These are phyloP conservation scores for Geotrichum restrictum DNA, from an alignment of 1,139 yeast genomes.

Conservation along the genomic window DNA sequence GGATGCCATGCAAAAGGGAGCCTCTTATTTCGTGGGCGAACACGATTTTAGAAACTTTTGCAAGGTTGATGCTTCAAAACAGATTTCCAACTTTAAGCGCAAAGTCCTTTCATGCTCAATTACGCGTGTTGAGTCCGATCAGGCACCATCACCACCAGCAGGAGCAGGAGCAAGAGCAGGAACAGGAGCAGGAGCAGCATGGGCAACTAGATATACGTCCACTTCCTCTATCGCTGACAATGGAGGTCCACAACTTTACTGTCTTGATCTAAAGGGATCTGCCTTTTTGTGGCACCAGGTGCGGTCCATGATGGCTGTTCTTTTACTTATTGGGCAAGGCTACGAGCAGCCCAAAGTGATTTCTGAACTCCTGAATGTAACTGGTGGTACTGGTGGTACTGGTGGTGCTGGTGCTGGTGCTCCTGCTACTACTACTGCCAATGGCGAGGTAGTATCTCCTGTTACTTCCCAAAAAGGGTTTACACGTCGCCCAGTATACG, in stretches of 20 bases:
- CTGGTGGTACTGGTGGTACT: too few relatives aligned
- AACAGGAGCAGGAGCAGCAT: too few relatives aligned
- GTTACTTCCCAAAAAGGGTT: constrained; percentile 37
- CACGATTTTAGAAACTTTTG: constrained; percentile 95
- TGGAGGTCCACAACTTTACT: constrained; percentile 45
- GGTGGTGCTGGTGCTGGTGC: too few relatives aligned
- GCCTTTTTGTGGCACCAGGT: constrained; percentile 99
- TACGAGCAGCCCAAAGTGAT: constrained; percentile 62
- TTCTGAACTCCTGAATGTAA: constrained; percentile 53
- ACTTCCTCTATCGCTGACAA: too few relatives aligned
- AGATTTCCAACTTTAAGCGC: constrained; percentile 70
- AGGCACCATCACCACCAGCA: too few relatives aligned
- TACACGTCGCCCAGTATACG: constrained; percentile 75
- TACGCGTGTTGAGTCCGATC: constrained; percentile 19
- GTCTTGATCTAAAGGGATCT: constrained; percentile 75
- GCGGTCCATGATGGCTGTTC: constrained; percentile 84
- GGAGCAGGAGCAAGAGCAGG: too few relatives aligned
- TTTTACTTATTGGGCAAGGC: constrained; percentile 75
- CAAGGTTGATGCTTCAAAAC: constrained; percentile 90
- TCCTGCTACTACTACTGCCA: too few relatives aligned
- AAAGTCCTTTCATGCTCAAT: constrained; percentile 42
- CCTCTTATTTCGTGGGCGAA: constrained; percentile 59
- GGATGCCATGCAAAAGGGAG: constrained; percentile 66
- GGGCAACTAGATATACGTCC: too few relatives aligned
- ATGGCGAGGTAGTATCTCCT: constrained; percentile 23